phyloP scores from a whole-genome alignment of 140 eudicot species.

The Flaveria floridana region DNA sequence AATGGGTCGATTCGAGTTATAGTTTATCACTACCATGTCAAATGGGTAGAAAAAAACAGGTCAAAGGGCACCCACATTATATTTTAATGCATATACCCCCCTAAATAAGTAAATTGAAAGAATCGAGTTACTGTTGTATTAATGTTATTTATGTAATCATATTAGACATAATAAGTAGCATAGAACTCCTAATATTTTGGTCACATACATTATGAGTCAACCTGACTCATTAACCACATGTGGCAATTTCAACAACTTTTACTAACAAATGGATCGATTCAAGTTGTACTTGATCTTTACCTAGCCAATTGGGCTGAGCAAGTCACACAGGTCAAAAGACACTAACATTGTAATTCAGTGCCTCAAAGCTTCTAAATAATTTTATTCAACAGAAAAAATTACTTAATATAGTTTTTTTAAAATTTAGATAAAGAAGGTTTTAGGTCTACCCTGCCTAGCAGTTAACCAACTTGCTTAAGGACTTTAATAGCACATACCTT shows the following conservation, averaged over 20 bases:
- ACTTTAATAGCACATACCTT: constrained; percentile 50
- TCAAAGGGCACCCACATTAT: neutral
- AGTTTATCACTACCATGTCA: neutral
- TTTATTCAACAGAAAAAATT: neutral
- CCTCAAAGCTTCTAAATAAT: neutral
- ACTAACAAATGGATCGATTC: neutral
- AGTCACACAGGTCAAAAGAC: neutral
- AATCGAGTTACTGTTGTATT: neutral
- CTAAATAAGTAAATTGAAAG: neutral
- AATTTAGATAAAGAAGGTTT: neutral
- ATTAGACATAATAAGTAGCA: neutral
- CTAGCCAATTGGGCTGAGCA: neutral
- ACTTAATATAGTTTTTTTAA: neutral
- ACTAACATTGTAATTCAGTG: neutral
- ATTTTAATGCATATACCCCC: neutral
- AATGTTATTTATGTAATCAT: neutral
- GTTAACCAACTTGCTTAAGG: neutral
- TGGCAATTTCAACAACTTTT: neutral
- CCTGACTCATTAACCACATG: neutral
- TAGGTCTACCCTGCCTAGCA: neutral
- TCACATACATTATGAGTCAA: neutral
- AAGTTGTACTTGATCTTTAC: neutral
- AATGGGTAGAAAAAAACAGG: neutral
- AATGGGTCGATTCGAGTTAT: neutral
- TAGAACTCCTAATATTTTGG: neutral